Evolutionary conservation across 768 basidiomycete genomes (phyloP), one percentile per base, ranked within the genome.

Genomic region (Mycena epipterygia): DNA sequence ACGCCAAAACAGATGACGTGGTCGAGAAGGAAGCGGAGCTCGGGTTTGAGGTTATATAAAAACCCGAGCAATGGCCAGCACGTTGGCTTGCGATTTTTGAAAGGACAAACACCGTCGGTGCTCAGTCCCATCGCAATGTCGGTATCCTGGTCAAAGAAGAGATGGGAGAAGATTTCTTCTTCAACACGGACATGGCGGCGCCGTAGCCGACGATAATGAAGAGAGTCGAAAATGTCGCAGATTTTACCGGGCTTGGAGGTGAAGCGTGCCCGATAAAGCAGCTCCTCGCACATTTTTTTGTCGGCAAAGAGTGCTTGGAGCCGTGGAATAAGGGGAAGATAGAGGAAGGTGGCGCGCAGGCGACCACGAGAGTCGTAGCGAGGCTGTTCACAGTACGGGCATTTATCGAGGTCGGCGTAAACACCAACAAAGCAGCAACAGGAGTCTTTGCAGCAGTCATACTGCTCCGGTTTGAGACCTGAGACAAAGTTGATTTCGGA

Each of bases 401-500:
- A 88, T 3, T n/a, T n/a, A 0, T 73, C 63, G 16, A 76, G 57
- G 6, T 78, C 72, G 8, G 64, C 73, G 37, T 81, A 76, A 0
- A 77, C 72, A 1, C 84, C 84, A 17, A 78, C 73, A 68, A 76
- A 87, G 64, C 79, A 81, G 58, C 74, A 74, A 69, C 87, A 88
- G 0, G 82, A 84, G 57, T 84, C 82, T 27, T 75, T 56, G 74
- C 87, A 88, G 72, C 85, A 87, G 73, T 87, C 74, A 73, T 78
- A 84, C 8, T 7, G 46, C 8, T 48, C 60, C 1, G 60, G 41
- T 59, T 62, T 63, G 23, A 68, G 25, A 7, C 59, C 67, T 0
- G 60, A 68, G 16, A 68, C 6, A 27, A 62, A 56, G 13, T 59
- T 30, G 23, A 68, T 56, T 55, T 42, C n/a, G 4, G 64, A 37